These are phyloP conservation scores for Sphagnurus paluster DNA, from an alignment of 1,284 basidiomycete genomes.

Conservation along the genomic window DNA sequence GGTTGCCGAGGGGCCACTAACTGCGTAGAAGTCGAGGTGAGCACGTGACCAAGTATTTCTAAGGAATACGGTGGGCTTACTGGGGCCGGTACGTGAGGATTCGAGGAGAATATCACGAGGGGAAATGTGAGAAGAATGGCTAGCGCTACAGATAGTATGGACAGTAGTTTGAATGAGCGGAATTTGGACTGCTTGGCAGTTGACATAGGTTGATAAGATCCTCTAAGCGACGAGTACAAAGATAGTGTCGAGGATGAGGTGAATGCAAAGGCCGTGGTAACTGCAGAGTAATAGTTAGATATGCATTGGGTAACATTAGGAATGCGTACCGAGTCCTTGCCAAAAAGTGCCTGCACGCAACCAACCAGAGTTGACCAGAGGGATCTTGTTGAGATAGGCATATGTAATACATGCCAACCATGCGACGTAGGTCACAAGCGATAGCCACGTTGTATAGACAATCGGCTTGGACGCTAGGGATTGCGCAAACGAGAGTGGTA, in stretches of 20 bases:
- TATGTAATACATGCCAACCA: conserved; percentile 58
- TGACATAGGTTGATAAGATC: conserved; percentile 35
- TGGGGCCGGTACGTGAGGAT: conserved; percentile 42
- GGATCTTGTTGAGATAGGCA: conserved; percentile 46
- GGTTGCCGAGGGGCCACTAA: conserved; percentile 25
- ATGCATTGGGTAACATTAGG: neutral
- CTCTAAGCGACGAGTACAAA: conserved; percentile 59
- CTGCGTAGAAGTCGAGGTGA: conserved; percentile 10
- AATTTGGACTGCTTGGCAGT: conserved; percentile 47
- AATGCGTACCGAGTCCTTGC: conserved; percentile 58
- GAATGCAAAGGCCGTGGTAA: conserved; percentile 60
- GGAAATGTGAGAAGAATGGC: conserved; percentile 56
- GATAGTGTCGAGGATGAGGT: conserved; percentile 63
- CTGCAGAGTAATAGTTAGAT: conserved; percentile 30
- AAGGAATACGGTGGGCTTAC: conserved; percentile 24
- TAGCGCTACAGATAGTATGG: conserved; percentile 46
- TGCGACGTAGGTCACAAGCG: conserved; percentile 53
- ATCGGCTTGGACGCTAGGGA: conserved; percentile 54
- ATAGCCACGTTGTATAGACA: conserved; percentile 56
- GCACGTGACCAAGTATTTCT: neutral
- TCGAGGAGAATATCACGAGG: conserved; percentile 52
- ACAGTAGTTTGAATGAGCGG: conserved; percentile 60
- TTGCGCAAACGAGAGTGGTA: conserved; percentile 51
- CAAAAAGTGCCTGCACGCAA: conserved; percentile 50
- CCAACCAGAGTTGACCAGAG: conserved; percentile 37